Conservation (phyloP, 371 early-diverging fungal species). For the Mortierella sp. region DNA sequence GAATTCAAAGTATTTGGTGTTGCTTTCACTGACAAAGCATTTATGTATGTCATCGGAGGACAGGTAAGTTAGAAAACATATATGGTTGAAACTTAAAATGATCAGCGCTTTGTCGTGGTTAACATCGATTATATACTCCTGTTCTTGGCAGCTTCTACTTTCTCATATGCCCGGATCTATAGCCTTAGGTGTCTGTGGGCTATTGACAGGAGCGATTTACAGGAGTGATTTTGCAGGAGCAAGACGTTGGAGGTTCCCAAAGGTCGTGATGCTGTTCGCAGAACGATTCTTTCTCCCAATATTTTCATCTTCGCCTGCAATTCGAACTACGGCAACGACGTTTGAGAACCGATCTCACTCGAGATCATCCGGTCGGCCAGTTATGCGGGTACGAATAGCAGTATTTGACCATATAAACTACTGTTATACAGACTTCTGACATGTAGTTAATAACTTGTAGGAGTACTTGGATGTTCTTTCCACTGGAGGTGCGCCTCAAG, state of each 20-base stretch:
- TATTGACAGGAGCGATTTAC: slow-evolving; percentile 72
- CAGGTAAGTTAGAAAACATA: slow-evolving; percentile 61
- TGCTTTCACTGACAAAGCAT: slow-evolving; percentile 72
- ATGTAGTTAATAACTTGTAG: slow-evolving; percentile 1
- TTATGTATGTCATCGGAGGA: slow-evolving; percentile 68
- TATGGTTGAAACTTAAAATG: not conserved
- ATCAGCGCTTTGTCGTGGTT: not conserved
- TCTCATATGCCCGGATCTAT: slow-evolving; percentile 70
- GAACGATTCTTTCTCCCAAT: slow-evolving; percentile 58
- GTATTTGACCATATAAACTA: not conserved
- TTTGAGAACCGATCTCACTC: slow-evolving; percentile 57
- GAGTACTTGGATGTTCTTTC: slow-evolving; percentile 72
- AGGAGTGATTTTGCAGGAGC: slow-evolving; percentile 70
- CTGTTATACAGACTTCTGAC: not conserved
- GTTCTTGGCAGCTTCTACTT: slow-evolving; percentile 59
- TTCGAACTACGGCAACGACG: slow-evolving; percentile 63
- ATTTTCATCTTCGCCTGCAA: slow-evolving; percentile 62
- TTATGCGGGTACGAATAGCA: slow-evolving; percentile 27
- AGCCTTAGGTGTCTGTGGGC: slow-evolving; percentile 68
- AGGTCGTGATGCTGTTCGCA: slow-evolving; percentile 41
- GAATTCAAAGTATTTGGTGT: slow-evolving; percentile 74
- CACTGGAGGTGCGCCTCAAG: slow-evolving; percentile 54
- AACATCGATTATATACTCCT: not conserved
- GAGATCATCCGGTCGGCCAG: slow-evolving; percentile 54
- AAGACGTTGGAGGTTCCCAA: slow-evolving; percentile 74